phyloP scores from a whole-genome alignment of 2,329 filamentous ascomycete genomes.

The Fusarium mangiferae region DNA sequence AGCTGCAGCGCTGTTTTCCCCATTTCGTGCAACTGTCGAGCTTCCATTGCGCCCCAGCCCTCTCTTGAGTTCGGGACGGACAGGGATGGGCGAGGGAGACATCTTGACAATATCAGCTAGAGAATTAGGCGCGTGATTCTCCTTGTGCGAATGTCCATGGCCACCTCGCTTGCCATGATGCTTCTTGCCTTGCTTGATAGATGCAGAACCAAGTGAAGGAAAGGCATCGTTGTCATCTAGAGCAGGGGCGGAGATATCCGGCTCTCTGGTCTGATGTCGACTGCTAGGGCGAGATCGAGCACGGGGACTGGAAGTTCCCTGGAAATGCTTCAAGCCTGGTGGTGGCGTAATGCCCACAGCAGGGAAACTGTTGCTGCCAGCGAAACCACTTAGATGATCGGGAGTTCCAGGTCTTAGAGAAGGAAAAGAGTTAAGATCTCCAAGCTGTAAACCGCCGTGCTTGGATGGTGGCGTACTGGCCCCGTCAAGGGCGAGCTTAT shows the following conservation, averaged over 20 bases:
- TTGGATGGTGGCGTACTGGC: constrained; percentile 71
- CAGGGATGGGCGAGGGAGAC: constrained; percentile 83
- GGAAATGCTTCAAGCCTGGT: constrained; percentile 74
- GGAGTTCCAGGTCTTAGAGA: constrained; percentile 71
- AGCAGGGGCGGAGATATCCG: constrained; percentile 74
- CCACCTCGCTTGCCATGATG: constrained; percentile 92
- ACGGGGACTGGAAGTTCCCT: constrained; percentile 70
- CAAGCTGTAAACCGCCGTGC: constrained; percentile 77
- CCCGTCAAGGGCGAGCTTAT: constrained; percentile 79
- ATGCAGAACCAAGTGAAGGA: constrained; percentile 83
- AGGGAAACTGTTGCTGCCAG: constrained; percentile 61
- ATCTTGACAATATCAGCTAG: constrained; percentile 95
- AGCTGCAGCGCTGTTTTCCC: constrained; percentile 83
- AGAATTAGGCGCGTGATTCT: constrained; percentile 76
- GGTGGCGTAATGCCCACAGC: constrained; percentile 71
- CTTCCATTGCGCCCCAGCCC: constrained; percentile 69
- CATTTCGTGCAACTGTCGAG: constrained; percentile 70
- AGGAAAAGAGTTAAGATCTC: constrained; percentile 88
- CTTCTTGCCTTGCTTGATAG: constrained; percentile 83
- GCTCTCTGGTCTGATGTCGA: constrained; percentile 71
- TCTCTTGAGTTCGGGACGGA: constrained; percentile 69
- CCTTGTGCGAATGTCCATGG: constrained; percentile 77
- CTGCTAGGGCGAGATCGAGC: constrained; percentile 86
- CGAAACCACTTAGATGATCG: constrained; percentile 67
- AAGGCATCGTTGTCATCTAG: constrained; percentile 97